A percentile compares a stretch with the other conserved stretches of the same genome.
Conservation (phyloP, 169 alveolate genomes). For the Plasmodium knowlesi region DNA sequence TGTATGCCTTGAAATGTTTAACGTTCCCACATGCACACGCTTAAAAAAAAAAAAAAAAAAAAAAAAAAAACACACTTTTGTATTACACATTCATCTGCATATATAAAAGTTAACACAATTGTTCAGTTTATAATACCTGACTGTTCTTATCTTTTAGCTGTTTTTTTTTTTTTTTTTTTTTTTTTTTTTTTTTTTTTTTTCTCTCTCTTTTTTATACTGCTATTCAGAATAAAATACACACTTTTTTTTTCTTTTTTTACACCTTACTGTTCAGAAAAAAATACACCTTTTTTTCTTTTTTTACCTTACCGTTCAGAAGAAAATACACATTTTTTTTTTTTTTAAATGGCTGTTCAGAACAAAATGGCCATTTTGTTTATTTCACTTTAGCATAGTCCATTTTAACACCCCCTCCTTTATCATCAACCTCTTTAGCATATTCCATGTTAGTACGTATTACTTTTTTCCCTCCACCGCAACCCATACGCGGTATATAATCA, state of each 20-base stretch:
- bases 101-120: conserved; percentile 1
- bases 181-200: background rate
- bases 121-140: background rate
- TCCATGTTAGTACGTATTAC: background rate
- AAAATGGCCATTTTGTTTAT: background rate
- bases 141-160: background rate
- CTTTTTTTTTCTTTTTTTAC: background rate
- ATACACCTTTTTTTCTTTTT: conserved; percentile 8
- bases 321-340: background rate
- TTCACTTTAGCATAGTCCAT: background rate
- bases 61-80: conserved; percentile 21
- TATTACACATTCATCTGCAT: conserved; percentile 28
- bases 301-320: background rate
- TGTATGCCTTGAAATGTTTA: conserved; percentile 21
- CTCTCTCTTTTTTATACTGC: background rate
- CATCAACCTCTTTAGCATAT: conserved; percentile 7
- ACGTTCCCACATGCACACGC: conserved; percentile 53
- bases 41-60: conserved; percentile 9
- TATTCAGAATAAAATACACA: background rate
- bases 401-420: too few species aligned
- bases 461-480: background rate
- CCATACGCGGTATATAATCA: background rate
- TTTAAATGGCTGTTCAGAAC: background rate
- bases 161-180: conserved; percentile 19
- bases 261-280: background rate